Base-by-base conservation (phyloP, 2,329 filamentous ascomycete species). In the Ustilaginoidea virens region DNA sequence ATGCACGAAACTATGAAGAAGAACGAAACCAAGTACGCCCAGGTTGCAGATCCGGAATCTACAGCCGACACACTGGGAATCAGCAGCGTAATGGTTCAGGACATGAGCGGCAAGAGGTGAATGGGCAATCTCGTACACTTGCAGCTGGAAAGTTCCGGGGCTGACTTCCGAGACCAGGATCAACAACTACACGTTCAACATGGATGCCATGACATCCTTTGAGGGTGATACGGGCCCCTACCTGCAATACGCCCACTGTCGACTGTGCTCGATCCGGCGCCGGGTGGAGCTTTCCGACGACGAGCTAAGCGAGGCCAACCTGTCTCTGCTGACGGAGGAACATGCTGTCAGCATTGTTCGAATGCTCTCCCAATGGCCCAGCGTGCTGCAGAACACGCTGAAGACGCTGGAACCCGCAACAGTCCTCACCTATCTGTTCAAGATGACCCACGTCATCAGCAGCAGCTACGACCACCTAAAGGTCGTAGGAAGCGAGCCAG, bases 1-100 rank as follows among this genome's bases (percentile, higher is more conserved):
- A 98, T 98, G 90, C 87, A 96, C 63, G 82, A 93, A 36, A 82
- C 92, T 29, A 98, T 98, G 90, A 73, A 63, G 55, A 79, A 78
- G 60, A 96, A 96, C 53, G 67, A 80, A 44, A 65, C 69, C 47
- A 98, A 98, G 63, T 98, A 96, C 55, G 60, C 73, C 32, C 85
- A 94, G 55, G 77, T 98, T 13, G 80, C 77, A 46, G 65, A 96
- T 51, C 87, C 87, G 1, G 74, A 73, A 31, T 68, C 71, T 31
- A 80, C 76, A 7, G 85, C 90, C 36, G 90, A 96, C 57, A 82
- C 71, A 8, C 69, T 96, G 3, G 90, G 87, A 38, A 94, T 96
- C 49, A 86, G 80, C 39, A 79, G 80, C 47, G 87, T 96, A 48
- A 96, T 96, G 85, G 83, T 93, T 13, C 87, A 96, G 56, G 90